Base-by-base conservation (phyloP, 2,329 filamentous ascomycete genomes). In the Nakataea oryzae region DNA sequence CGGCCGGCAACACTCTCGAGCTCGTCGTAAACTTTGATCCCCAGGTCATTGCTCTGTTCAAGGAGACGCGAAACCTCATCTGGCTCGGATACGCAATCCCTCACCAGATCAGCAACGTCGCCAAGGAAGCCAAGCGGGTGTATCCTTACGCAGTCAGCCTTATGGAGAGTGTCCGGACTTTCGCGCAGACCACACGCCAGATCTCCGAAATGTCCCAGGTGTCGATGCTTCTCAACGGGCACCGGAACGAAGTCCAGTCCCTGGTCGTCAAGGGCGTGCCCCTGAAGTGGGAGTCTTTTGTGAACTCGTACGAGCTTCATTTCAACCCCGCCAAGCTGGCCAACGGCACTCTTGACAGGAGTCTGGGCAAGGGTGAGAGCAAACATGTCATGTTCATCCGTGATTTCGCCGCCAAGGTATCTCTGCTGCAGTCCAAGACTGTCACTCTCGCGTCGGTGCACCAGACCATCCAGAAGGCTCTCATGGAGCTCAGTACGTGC, bases 121-220 rank as follows among this genome's bases (percentile, higher is more conserved):
- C 96, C 1, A 99, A 97, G 74, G 95, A 99, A 73, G 96, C 95
- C n/a, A 96, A 97, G 76, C 86, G 95, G 61, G 95, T 99, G 4
- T 99, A 99, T 69, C 95, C 95, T 0, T 99, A 96, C 70, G 95
- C 96, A 28, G 93, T 99, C 66, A 97, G 93, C 71, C 78, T 99
- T 67, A 99, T 99, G 92, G 95, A 99, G 76, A 97, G 92, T 70
- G 91, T 97, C n/a, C 86, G 93, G 63, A 97, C 92, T 0, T 88
- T 96, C 66, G 85, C 91, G 2, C 93, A 97, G 74, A 97, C 92
- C 0, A 88, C 89, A 68, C 87, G 91, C 32, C 86, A 90, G 60
- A 96, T 99, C 64, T 81, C 86, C 24, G 85, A 89, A 62, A 93
- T 99, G 90, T 84, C 87, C 13, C 90, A 93, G 67, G 92, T 97